A percentile compares a stretch with the other conserved stretches of the same genome.
Evolutionary conservation across 192 early-diverging fungal genomes (phyloP).

Genomic region (Backusella circina): DNA sequence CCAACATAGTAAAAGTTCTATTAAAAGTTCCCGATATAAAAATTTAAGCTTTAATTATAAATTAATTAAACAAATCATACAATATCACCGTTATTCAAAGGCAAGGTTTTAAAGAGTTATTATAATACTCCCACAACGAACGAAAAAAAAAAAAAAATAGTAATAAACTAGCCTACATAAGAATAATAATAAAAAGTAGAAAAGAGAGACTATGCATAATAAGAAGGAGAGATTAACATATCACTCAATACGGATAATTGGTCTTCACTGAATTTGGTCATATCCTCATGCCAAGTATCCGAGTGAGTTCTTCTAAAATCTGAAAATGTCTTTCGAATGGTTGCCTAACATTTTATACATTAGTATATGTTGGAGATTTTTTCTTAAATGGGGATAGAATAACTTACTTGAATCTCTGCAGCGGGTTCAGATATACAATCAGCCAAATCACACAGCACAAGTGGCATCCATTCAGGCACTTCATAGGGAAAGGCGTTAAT

Average conservation of each 20-base stretch:
- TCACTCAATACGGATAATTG: constrained; percentile 82
- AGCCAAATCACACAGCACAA: constrained; percentile 74
- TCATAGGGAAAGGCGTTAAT: constrained; percentile 93
- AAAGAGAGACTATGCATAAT: constrained; percentile 60
- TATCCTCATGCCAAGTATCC: constrained; percentile 93
- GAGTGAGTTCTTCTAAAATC: constrained; percentile 95
- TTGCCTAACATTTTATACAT: constrained; percentile 55
- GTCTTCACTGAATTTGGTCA: constrained; percentile 66
- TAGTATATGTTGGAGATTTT: no score
- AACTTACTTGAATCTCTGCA: constrained; percentile 66
- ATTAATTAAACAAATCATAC: neutral
- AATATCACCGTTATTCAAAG: neutral
- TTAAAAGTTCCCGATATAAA: neutral
- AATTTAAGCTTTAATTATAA: neutral
- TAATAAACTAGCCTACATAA: neutral
- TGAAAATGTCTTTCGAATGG: constrained; percentile 84
- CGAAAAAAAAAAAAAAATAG: neutral
- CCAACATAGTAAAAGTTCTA: no score
- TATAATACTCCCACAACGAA: neutral
- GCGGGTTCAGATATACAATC: constrained; percentile 78
- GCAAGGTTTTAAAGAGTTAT: neutral
- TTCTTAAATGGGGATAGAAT: no score
- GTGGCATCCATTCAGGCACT: constrained; percentile 89
- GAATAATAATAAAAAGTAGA: neutral
- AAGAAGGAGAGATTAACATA: constrained; percentile 85